These are phyloP conservation scores for Ehretia macrophylla DNA, from an alignment of 257 asterid genomes.

Conservation along the genomic window DNA sequence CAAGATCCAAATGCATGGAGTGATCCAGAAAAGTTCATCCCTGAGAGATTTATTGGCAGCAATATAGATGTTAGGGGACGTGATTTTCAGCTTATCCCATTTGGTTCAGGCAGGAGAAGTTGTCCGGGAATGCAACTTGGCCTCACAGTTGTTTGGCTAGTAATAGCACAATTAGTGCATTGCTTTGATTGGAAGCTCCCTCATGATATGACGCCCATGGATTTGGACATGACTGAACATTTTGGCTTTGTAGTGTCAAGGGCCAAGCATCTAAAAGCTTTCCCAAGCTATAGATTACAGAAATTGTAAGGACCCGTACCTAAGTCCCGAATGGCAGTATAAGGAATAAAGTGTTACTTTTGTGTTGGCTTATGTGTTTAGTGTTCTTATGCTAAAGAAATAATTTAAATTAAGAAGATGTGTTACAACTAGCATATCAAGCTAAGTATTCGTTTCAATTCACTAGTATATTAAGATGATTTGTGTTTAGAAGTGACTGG, in stretches of 20 bases:
- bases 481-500: too few relatives aligned
- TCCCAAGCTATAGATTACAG: too few relatives aligned
- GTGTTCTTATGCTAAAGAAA: too few relatives aligned
- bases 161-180: constrained; percentile 22
- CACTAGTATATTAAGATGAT: too few relatives aligned
- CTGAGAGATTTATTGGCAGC: constrained; percentile 19
- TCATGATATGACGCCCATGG: constrained; percentile 7
- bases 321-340: too few relatives aligned
- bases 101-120: constrained; percentile 28
- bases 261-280: neutral
- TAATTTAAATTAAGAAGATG: too few relatives aligned
- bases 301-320: too few relatives aligned
- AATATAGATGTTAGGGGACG: constrained; percentile 18
- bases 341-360: too few relatives aligned
- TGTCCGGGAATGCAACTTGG: constrained; percentile 29
- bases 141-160: constrained; percentile 9
- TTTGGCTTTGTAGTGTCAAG: constrained; percentile 5
- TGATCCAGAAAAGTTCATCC: constrained; percentile 21
- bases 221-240: constrained; percentile 16
- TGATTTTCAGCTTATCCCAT: constrained; percentile 25
- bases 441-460: too few relatives aligned
- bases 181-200: constrained; percentile 17
- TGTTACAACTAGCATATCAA: too few relatives aligned
- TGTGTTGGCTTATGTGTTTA: too few relatives aligned
- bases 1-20: constrained; percentile 23